phyloP scores from a whole-genome alignment of 2,329 filamentous ascomycete genomes.

The Dissoconium aciculare region DNA sequence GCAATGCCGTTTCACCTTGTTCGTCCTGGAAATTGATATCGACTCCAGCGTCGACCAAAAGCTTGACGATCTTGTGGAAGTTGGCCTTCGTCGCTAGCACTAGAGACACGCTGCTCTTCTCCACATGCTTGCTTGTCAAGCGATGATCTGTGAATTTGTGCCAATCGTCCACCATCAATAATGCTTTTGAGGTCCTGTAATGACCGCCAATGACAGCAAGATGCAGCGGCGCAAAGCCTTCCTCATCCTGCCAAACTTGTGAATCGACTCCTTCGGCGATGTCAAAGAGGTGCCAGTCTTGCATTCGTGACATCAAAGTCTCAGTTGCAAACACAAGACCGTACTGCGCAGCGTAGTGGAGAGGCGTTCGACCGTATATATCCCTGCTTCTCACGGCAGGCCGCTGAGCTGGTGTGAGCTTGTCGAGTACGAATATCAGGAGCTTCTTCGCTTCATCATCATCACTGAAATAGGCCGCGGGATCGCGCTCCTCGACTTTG shows the following conservation, averaged over 20 bases:
- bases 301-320: slow-evolving; percentile 75
- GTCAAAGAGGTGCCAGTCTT: slow-evolving; percentile 76
- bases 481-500: slow-evolving; percentile 50
- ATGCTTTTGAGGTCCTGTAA: slow-evolving; percentile 63
- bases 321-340: slow-evolving; percentile 85
- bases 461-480: slow-evolving; percentile 42
- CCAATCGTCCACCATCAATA: slow-evolving; percentile 50
- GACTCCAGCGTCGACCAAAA: slow-evolving; percentile 78
- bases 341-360: slow-evolving; percentile 91
- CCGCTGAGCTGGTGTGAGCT: slow-evolving; percentile 53
- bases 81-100: slow-evolving; percentile 80
- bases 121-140: slow-evolving; percentile 50
- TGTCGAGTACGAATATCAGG: slow-evolving; percentile 47
- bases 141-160: slow-evolving; percentile 28
- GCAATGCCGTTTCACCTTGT: slow-evolving; percentile 78
- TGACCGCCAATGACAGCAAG: slow-evolving; percentile 86
- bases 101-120: slow-evolving; percentile 75
- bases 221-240: slow-evolving; percentile 82
- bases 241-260: slow-evolving; percentile 75
- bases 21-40: slow-evolving; percentile 89
- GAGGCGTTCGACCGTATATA: slow-evolving; percentile 64
- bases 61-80: slow-evolving; percentile 66
- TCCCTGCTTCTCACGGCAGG: slow-evolving; percentile 54
- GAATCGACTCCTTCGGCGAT: slow-evolving; percentile 76
- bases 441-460: slow-evolving; percentile 65